Evolutionary conservation across 176 grass and related monocot species (phyloP), one percentile per base, ranked within the genome.

Genomic region (Oryza rufipogon): DNA sequence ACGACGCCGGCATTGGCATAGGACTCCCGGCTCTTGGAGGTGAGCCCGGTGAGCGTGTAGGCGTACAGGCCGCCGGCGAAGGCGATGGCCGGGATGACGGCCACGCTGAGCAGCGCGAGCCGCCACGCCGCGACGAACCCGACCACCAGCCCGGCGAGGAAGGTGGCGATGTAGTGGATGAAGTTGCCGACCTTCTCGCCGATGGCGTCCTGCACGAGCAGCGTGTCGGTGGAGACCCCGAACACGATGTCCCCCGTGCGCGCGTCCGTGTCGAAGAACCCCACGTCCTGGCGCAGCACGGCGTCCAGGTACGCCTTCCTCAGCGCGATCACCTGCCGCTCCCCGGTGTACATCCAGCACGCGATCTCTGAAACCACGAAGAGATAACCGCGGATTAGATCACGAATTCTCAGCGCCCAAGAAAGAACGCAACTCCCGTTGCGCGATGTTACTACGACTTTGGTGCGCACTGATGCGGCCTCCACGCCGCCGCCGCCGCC

Each of bases 11-110:
- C 97, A 89, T 99, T 96, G 84, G 97, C 91, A 61, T 96, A 99
- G 68, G 97, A 96, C 83, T 96, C 93, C 16, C 93, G 88, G 80
- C 97, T 92, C 91, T 91, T 99, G 68, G 93, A 96, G 30, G 97
- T 96, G 69, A 99, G 91, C 4, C 97, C 93, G 9, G 97, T 96
- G 83, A 99, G 89, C 64, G 93, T 99, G 76, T 96, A 96, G 42
- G 97, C 93, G 61, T 99, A 99, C n/a, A 96, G 88, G n/a, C 97
- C 97, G n/a, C 97, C 97, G 26, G 97, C 97, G 51, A 99, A 96
- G n/a, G 91, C 97, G 71, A 99, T 96, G 63, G 89, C 93, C 0
- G 97, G 97, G 64, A 99, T 96, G 68, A 99, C 93, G 1, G 97
- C 97, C 38, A 99, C 91, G 64, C 93, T 99, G 54, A 99, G 97